Percentiles rank a stretch among this genome's conserved stretches.
phyloP scores from a whole-genome alignment of 2,329 filamentous ascomycete genomes.

The Fusarium caatingaense region DNA sequence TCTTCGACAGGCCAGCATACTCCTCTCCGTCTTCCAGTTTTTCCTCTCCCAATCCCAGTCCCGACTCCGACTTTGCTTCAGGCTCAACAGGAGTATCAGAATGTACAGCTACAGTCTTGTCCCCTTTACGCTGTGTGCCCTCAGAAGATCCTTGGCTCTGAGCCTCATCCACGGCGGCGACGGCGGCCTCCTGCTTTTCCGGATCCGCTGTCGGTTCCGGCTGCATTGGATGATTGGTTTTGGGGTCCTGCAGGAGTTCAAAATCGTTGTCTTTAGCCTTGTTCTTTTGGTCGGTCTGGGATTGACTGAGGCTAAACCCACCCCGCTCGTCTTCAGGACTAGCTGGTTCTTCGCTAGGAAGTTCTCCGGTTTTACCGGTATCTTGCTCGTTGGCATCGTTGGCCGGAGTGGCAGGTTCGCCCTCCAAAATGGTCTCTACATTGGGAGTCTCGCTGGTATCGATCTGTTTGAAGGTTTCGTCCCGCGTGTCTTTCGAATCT shows the following conservation, averaged over 20 bases:
- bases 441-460: constrained; percentile 28
- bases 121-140: constrained; percentile 28
- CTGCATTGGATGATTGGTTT: constrained; percentile 42
- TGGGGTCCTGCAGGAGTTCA: constrained; percentile 47
- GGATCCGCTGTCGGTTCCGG: constrained; percentile 41
- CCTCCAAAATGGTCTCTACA: constrained; percentile 12
- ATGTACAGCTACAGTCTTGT: constrained; percentile 32
- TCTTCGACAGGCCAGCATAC: constrained; percentile 45
- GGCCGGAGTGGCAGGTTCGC: constrained; percentile 17
- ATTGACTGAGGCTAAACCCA: constrained; percentile 46
- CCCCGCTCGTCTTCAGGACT: constrained; percentile 48
- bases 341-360: constrained; percentile 41
- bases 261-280: constrained; percentile 49
- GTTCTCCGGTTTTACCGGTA: constrained; percentile 34
- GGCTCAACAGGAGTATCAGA: constrained; percentile 33
- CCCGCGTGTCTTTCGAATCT: constrained; percentile 14
- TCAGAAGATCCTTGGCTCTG: constrained; percentile 35
- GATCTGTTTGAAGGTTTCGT: constrained; percentile 29
- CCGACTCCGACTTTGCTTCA: constrained; percentile 32
- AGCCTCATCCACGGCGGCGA: constrained; percentile 40
- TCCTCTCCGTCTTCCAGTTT: constrained; percentile 38
- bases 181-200: constrained; percentile 45
- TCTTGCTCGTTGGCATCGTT: constrained; percentile 32
- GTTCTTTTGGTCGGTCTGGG: constrained; percentile 52
- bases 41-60: constrained; percentile 36